Evolutionary conservation across 1,139 yeast genomes (phyloP).

Genomic region (Wickerhamomyces sp.): DNA sequence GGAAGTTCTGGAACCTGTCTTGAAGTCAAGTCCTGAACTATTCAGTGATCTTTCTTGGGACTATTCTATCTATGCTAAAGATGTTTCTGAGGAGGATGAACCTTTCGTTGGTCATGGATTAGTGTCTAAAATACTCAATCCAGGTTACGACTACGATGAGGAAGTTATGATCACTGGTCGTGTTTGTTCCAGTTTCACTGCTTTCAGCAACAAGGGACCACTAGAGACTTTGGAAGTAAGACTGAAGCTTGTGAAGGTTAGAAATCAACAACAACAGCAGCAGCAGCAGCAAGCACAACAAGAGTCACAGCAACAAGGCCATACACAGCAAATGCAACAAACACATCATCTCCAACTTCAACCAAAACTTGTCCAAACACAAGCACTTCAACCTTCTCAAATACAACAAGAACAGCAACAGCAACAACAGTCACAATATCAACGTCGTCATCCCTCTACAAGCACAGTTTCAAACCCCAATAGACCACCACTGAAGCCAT

Average conservation of each 20-base stretch:
- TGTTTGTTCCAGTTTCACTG: conserved; percentile 65
- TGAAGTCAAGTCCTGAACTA: conserved; percentile 54
- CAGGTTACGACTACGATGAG: conserved; percentile 16
- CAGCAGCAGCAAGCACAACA: conserved; percentile 6
- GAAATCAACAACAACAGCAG: conserved; percentile 8
- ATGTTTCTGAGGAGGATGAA: conserved; percentile 69
- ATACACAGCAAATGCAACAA: conserved; percentile 7
- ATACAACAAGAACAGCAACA: conserved; percentile 1
- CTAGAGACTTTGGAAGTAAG: conserved; percentile 63
- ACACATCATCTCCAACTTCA: conserved; percentile 4
- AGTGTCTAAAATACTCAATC: conserved; percentile 39
- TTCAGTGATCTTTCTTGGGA: conserved; percentile 45
- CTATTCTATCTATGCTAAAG: conserved; percentile 68
- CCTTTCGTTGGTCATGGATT: conserved; percentile 74
- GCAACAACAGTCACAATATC: conserved; percentile 1
- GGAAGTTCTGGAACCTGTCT: conserved; percentile 45
- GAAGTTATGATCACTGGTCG: conserved; percentile 56
- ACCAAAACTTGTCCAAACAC: conserved; percentile 2
- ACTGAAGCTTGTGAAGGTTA: conserved; percentile 45
- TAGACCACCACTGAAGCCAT: not conserved
- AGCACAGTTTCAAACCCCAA: not conserved
- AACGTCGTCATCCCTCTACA: not conserved
- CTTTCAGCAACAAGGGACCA: conserved; percentile 41
- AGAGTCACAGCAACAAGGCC: conserved; percentile 2
- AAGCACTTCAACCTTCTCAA: conserved; percentile 6